phyloP scores from a whole-genome alignment of 1,284 basidiomycete genomes.

The Salmacisia buchloeana region DNA sequence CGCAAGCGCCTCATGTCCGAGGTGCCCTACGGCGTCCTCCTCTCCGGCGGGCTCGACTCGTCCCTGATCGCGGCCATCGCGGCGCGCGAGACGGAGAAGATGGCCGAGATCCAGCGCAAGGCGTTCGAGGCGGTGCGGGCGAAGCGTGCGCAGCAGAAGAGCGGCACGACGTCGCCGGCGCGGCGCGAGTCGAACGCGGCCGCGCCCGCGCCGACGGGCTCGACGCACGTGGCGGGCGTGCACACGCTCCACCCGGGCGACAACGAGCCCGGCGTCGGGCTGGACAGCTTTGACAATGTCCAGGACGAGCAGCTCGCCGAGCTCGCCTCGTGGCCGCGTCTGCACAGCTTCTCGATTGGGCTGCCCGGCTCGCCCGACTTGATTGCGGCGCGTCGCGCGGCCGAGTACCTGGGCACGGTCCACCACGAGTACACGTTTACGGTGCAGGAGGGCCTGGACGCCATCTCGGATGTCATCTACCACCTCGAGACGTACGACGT shows the following conservation, averaged over 20 bases:
- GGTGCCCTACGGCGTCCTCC: constrained; percentile 93
- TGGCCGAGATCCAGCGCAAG: constrained; percentile 54
- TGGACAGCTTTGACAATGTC: constrained; percentile 5
- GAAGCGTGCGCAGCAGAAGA: neutral
- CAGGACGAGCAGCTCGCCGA: constrained; percentile 23
- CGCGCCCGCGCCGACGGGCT: neutral
- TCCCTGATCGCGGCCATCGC: constrained; percentile 94
- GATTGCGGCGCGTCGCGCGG: constrained; percentile 86
- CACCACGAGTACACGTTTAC: constrained; percentile 99
- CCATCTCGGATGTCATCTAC: constrained; percentile 94
- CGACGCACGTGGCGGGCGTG: neutral
- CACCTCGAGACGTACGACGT: constrained; percentile 99
- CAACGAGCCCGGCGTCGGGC: constrained; percentile 2
- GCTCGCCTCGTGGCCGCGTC: constrained; percentile 79
- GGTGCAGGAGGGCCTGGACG: constrained; percentile 95
- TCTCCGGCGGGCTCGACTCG: constrained; percentile 92
- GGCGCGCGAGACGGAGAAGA: constrained; percentile 91
- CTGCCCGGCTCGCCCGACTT: constrained; percentile 93
- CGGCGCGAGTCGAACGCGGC: neutral
- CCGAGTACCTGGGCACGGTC: constrained; percentile 84
- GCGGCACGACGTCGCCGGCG: neutral
- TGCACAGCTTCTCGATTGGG: constrained; percentile 97
- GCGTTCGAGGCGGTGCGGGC: constrained; percentile 56
- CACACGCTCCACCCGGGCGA: constrained; percentile 1
- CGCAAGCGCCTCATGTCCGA: constrained; percentile 97